Evolutionary conservation across 768 basidiomycete species (phyloP), one percentile per base, ranked within the genome.

Genomic region (Termitomyces sp.): DNA sequence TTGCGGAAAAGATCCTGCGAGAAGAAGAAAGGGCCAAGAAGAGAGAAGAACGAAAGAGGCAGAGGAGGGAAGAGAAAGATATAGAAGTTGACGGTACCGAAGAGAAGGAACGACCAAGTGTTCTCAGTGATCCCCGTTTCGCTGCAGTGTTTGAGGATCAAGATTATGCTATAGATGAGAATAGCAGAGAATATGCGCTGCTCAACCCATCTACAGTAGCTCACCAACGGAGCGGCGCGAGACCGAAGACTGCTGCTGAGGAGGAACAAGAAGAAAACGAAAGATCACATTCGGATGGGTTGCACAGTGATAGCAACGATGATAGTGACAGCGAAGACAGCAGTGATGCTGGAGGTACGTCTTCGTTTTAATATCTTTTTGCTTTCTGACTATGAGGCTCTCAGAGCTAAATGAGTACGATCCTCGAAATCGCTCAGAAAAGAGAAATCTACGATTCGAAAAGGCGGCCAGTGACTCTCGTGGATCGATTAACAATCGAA

Each of bases 101-200:
- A 47, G 72, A 68, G 71, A 48, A 41, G n/a, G 60, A 66, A 54
- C 75, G 73, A 55, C 69, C 73, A 42, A 86, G 71, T 54, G 70
- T 96, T 58, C 85, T 95, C 62, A 83, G 75, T 46, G 97, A 99
- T 72, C 85, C 88, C 55, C 88, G 97, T 55, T 99, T 98, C 81
- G 78, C 86, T 56, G 87, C 84, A 46, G 80, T 99, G 39, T 99
- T 97, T 72, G 85, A 92, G 73, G 86, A 97, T 67, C 88, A 92
- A 4, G 90, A 91, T 56, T 99, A 92, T 70, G 81, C 88, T 65
- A 90, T 99, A 62, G 96, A 98, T 72, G 91, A 94, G 75, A 81
- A 74, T 42, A 90, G 78, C 63, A 79, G 91, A 65, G 97, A 98
- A 75, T 98, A 80, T 69, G 90, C 87, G n/a, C 72, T 98, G 62